Percentiles rank a stretch among this genome's conserved stretches.
phyloP scores from a whole-genome alignment of 176 grass and related monocot genomes.

The Avena sativa region DNA sequence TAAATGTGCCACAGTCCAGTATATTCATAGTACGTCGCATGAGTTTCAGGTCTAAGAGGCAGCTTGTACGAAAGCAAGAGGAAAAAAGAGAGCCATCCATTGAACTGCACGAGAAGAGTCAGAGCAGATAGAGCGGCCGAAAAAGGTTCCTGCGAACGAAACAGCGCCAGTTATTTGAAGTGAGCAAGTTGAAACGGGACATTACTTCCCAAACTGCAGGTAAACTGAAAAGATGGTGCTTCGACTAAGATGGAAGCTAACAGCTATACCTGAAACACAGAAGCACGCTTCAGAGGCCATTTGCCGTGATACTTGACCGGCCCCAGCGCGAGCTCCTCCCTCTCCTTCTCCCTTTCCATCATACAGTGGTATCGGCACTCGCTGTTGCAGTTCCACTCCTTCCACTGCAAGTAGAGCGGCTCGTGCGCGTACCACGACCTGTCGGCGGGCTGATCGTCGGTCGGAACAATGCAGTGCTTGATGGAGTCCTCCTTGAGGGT shows the following conservation, averaged over 20 bases:
- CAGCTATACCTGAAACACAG: constrained; percentile 90
- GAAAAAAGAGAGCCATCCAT: constrained; percentile 94
- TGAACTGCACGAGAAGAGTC: constrained; percentile 80
- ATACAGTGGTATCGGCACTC: constrained; percentile 93
- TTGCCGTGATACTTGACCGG: constrained; percentile 90
- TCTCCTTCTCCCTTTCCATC: constrained; percentile 85
- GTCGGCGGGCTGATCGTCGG: constrained; percentile 49
- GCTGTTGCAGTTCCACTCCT: constrained; percentile 94
- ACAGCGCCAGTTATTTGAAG: neutral
- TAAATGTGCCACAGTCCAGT: constrained; percentile 89
- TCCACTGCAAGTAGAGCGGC: constrained; percentile 85
- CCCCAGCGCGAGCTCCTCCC: constrained; percentile 56
- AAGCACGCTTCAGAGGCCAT: constrained; percentile 84
- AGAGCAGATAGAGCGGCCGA: constrained; percentile 84
- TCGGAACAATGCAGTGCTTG: constrained; percentile 61
- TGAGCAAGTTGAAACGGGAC: neutral
- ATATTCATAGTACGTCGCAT: constrained; percentile 83
- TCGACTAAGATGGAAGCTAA: neutral
- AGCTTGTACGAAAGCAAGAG: constrained; percentile 85
- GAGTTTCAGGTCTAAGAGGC: constrained; percentile 69
- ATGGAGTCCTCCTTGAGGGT: constrained; percentile 63
- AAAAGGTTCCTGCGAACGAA: constrained; percentile 68
- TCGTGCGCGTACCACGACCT: constrained; percentile 86
- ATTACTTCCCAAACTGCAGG: neutral
- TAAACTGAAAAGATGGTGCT: neutral